phyloP scores from a whole-genome alignment of 805 yeast genomes.

The Ogataea nitratoaversa region DNA sequence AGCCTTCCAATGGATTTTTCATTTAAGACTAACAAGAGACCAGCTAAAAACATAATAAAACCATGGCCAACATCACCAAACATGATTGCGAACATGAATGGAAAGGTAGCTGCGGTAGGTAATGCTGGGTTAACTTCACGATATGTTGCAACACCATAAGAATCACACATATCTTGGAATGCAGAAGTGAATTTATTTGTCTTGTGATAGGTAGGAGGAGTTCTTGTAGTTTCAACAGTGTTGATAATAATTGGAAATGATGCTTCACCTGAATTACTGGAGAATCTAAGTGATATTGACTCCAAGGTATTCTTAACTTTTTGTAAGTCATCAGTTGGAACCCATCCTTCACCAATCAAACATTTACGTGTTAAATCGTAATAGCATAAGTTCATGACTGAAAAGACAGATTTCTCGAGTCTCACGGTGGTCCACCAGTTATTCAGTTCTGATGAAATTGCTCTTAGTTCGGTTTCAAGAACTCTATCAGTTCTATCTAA shows the following conservation, averaged over 20 bases:
- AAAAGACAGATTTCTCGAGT: conserved; percentile 55
- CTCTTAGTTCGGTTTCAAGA: conserved; percentile 60
- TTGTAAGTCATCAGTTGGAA: conserved; percentile 51
- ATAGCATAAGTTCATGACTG: conserved; percentile 60
- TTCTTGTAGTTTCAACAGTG: conserved; percentile 67
- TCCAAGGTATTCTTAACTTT: conserved; percentile 43
- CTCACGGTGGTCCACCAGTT: conserved; percentile 52
- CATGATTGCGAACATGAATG: conserved; percentile 86
- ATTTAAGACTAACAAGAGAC: conserved; percentile 48
- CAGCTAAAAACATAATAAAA: conserved; percentile 54
- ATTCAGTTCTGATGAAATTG: conserved; percentile 57
- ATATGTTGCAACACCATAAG: conserved; percentile 90
- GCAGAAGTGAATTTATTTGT: conserved; percentile 94
- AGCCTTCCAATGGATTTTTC: conserved; percentile 49
- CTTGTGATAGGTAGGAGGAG: conserved; percentile 93
- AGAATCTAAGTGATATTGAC: conserved; percentile 30
- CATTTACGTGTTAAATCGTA: conserved; percentile 64
- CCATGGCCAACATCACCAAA: conserved; percentile 84
- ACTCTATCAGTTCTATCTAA: conserved; percentile 48
- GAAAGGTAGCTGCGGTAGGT: conserved; percentile 92
- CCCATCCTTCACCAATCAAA: conserved; percentile 73
- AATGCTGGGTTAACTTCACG: conserved; percentile 95
- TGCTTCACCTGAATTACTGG: conserved; percentile 17
- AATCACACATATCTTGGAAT: conserved; percentile 90
- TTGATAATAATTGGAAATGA: conserved; percentile 38